Evolutionary conservation across 179 eudicot species (phyloP), one percentile per base, ranked within the genome.

Genomic region (Beta corolliflora): DNA sequence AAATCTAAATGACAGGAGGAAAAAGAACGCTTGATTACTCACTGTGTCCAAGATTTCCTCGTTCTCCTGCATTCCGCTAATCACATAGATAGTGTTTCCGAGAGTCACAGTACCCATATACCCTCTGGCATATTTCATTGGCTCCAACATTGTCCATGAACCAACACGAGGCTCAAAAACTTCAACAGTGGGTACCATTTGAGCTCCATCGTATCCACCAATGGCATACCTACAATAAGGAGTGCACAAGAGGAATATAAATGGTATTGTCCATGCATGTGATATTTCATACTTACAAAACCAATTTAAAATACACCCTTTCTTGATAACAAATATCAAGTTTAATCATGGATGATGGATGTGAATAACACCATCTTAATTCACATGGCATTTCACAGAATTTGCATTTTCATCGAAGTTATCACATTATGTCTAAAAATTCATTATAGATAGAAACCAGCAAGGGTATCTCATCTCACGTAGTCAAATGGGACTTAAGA

Each of bases 181-280:
- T 81, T 94, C 99, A 25, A 91, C 87, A 15, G 84, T 89, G 31
- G 97, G 81, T 19, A 87, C 86, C 91, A 91, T 92, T 61, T 72
- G 73, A 18, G 63, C 41, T 74, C 93, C 96, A 85, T 91, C 88
- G 73, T 67, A 89, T 23, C 98, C 99, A 76, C 98, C 99, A 59
- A 94, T 75, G 54, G 96, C 95, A 85, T 89, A 92, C 86, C 98
- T 96, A 86, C 79, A 82, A 79, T n/a, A 64, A 58, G 78, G 72
- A 60, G 19, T 23, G n/a, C 9, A 60, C 41, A 44, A 58, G 25
- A 58, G 18, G 12, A 18, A 46, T 21, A 12, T 25, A 52, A 15
- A 53, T 70, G 77, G 48, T 64, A 7, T 52, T 72, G 70, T 7
- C 55, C 21, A 8, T 63, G 50, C 36, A 25, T n/a, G 44, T 29